Evolutionary conservation across 1,139 yeast species (phyloP), one percentile per base, ranked within the genome.

Genomic region (Nakaseomyces glabratus): DNA sequence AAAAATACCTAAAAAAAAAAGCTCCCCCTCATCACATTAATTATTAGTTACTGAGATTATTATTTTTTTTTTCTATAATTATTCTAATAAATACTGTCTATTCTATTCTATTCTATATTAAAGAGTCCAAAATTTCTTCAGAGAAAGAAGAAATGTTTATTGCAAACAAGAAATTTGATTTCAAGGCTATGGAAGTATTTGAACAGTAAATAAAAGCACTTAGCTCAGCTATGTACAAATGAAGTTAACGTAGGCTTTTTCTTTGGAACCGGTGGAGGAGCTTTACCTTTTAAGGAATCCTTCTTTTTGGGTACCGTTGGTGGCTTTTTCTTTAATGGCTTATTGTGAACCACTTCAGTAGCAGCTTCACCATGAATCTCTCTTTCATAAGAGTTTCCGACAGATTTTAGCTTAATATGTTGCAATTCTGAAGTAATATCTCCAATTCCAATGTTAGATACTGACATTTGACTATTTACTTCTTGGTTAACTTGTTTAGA

Each of bases 221-320:
- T n/a, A n/a, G n/a, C n/a, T n/a, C n/a, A n/a, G n/a, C n/a, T n/a
- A n/a, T n/a, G n/a, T n/a, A 15, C 15, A 6, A 26, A 13, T 10
- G 21, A n/a, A 17, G 20, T 35, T 18, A 45, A 30, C 4, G 42
- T 30, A 8, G 33, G 28, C 10, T 41, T 39, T 34, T 48, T 47
- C 16, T 28, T 38, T n/a, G 53, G 50, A 16, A 58, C 28, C 6
- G 31, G 30, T 11, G 34, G 34, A 12, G 29, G 29, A 13, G 22
- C 6, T 4, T 25, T 34, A 20, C 34, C 31, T 18, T 25, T 32
- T 20, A 32, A 12, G 2, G 28, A 12, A 11, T 24, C 33, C 14
- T 37, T 37, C 35, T 35, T 37, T 20, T 19, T 19, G 4, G 38
- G 38, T 4, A 35, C 22, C 7, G 13, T 43, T 12, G 48, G 43